Base-by-base conservation (phyloP, 768 basidiomycete genomes). In the Mycena crocata region DNA sequence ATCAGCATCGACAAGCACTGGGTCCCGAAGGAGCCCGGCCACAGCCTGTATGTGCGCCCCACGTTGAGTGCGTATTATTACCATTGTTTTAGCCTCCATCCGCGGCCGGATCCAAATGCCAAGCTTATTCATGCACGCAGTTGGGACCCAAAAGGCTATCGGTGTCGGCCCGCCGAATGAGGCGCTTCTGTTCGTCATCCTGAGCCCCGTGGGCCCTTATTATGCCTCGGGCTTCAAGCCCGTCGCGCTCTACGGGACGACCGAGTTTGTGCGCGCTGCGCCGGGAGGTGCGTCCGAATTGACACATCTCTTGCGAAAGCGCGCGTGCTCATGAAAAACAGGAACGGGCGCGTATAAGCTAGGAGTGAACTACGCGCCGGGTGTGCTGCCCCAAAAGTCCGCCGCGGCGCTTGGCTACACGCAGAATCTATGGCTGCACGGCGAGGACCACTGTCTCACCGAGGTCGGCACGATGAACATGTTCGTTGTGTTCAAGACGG, bases 401-500 rank as follows among this genome's bases (percentile, higher is more conserved):
- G 95, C 94, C 26, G 90, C 90, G 2, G 78, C 85, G 34, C 81
- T 86, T 62, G 95, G 95, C 19, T 96, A 98, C 75, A 86, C 86
- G 19, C 95, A 97, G 74, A 96, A 95, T 76, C 84, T 97, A 13
- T 97, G 95, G 95, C 82, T 97, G 35, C 88, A 93, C 66, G 95
- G 95, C 0, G 83, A 90, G 1, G 87, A 89, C 21, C 85, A 84
- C 57, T 75, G 84, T 69, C 77, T 89, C 39, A 89, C 88, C 1
- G 88, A 89, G 79, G 94, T 95, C 44, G 95, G 95, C 44, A 95
- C 94, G 1, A 96, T 96, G 95, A 97, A 97, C 78, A 79, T 95
- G 76, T 96, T 96, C 67, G 88, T 91, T 46, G 93, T 90, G 5
- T 89, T 96, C 79, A 88, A 86, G 75, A 86, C 84, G 24, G 84